Evolutionary conservation across 257 asterid species (phyloP).

Genomic region (Parsonsia alboflavescens): DNA sequence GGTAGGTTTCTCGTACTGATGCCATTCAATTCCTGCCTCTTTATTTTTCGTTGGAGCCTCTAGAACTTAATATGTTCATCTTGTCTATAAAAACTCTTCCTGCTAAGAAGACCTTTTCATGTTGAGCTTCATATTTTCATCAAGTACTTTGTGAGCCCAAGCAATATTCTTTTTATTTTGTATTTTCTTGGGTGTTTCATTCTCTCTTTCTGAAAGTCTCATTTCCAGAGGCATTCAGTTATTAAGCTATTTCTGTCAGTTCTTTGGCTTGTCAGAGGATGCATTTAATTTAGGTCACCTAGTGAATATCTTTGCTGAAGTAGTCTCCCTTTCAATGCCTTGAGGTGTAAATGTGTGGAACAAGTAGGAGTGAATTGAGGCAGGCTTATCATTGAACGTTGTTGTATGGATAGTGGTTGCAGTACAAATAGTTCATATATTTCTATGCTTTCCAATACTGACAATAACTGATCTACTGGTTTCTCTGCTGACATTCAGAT

Average conservation of each 20-base stretch:
- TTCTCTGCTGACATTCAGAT: constrained; percentile 38
- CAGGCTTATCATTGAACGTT: not conserved
- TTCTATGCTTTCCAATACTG: not conserved
- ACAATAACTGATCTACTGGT: constrained; percentile 1
- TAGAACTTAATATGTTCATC: not conserved
- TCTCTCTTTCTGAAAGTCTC: not conserved
- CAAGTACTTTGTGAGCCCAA: too few species aligned
- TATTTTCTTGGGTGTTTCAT: not conserved
- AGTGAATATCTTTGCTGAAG: not conserved
- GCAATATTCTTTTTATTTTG: not conserved
- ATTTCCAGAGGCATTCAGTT: not conserved
- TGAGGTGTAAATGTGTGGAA: not conserved
- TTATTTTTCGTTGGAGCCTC: not conserved
- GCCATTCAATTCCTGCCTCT: not conserved
- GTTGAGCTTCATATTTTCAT: too few species aligned
- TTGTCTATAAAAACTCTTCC: too few species aligned
- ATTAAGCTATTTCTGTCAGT: not conserved
- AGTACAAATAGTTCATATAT: not conserved
- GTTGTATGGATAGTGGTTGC: not conserved
- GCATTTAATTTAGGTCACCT: not conserved
- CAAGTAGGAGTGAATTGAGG: not conserved
- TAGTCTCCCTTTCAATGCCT: not conserved
- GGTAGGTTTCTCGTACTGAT: constrained; percentile 35
- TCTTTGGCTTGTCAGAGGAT: constrained; percentile 2
- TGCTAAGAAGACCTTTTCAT: too few species aligned